Base-by-base conservation (phyloP, 2,329 filamentous ascomycete species). In the Botrytis sinoallii region DNA sequence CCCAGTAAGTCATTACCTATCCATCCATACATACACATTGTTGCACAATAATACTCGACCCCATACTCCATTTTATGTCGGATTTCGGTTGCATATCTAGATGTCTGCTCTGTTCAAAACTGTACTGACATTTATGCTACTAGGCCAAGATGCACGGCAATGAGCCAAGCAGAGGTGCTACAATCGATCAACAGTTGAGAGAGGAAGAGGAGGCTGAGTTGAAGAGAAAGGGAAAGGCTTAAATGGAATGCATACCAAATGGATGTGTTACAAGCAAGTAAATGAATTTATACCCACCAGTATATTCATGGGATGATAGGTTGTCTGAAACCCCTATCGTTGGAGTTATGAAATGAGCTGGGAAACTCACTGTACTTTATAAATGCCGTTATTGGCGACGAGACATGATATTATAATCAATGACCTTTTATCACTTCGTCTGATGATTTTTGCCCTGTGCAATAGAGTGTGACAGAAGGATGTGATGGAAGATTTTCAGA, bases 91-190 rank as follows among this genome's bases (percentile, higher is more conserved):
- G 18, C 48, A 12, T 5, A 5, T 22, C 18, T 35, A 6, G 8
- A 9, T 3, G 22, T 14, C 20, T 9, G 22, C 29, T 10, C 7
- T 59, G 9, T n/a, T 18, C 3, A 14, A 65, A 12, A 25, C 25
- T 42, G 20, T 57, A 29, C 70, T 70, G n/a, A 70, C 25, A 12
- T 29, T 32, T 4, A 12, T n/a, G 29, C 40, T 71, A 16, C n/a
- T 32, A 83, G 88, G 92, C 91, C 72, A 87, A 83, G 77, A 80
- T 86, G 76, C 91, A 94, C 80, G 91, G 91, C 75, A 94, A 94
- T 81, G 86, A 93, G 83, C 92, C 92, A 2, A 92, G 89, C 32
- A 88, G 85, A 79, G 92, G 92, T 29, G 92, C 92, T 38, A 88
- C 92, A 85, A 86, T 93, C 73, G 92, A 94, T 81, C 88, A 92